These are phyloP conservation scores for Alopecurus myosuroides DNA, from an alignment of 176 grass and related monocot species.

Conservation along the genomic window DNA sequence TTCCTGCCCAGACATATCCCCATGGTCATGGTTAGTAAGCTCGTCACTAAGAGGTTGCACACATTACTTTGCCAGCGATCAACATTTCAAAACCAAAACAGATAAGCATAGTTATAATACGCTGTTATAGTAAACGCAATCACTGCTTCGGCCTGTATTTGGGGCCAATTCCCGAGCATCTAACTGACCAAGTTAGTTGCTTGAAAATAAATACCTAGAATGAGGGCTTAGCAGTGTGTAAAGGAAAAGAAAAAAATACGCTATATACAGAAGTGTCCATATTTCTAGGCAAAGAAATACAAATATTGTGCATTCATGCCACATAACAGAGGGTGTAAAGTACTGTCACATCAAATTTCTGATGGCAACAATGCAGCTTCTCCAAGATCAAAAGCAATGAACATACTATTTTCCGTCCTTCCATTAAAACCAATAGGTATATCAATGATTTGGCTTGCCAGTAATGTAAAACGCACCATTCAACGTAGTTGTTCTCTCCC, in stretches of 20 bases:
- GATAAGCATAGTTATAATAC: conserved; percentile 15
- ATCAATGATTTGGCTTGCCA: no score
- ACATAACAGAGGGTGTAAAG: neutral
- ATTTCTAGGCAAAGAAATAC: neutral
- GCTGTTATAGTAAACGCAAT: conserved; percentile 22
- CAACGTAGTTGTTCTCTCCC: no score
- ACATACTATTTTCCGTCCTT: neutral
- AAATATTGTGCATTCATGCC: neutral
- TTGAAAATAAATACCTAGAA: conserved; percentile 36
- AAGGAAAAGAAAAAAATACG: neutral
- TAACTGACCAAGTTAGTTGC: conserved; percentile 80
- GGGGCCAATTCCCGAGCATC: conserved; percentile 65
- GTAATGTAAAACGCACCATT: no score
- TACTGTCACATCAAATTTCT: neutral
- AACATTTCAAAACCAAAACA: conserved; percentile 13
- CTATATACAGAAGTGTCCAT: neutral
- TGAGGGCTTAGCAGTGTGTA: neutral
- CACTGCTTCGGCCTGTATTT: no score
- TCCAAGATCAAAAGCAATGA: neutral
- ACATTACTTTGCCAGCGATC: neutral
- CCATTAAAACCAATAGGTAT: no score
- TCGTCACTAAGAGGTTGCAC: no score
- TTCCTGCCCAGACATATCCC: no score
- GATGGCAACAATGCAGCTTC: neutral
- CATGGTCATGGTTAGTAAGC: no score